Base-by-base conservation (phyloP, 768 basidiomycete genomes). In the Termitomyces sp. region DNA sequence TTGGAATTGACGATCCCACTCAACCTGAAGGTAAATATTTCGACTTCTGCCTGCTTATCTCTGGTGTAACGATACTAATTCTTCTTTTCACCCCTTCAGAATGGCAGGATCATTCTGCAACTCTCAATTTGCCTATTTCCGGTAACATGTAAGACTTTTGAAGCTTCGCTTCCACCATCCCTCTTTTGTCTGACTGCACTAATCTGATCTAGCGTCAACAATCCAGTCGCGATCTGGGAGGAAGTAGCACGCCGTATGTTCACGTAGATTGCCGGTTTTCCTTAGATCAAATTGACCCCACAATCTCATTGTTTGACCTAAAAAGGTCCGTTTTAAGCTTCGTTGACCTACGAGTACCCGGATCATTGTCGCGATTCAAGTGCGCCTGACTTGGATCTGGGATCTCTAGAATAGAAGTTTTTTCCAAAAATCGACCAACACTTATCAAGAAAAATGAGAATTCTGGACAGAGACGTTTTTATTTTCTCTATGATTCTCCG, bases 61-160 rank as follows among this genome's bases (percentile, higher is more conserved):
- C 49, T 10, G 32, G 38, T 22, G 4, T 20, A 43, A 30, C 4
- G 12, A 42, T 20, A 30, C 26, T 53, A 1, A 53, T 53, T 42
- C 12, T 26, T 18, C 12, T 26, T 16, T 20, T 42, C 36, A 26
- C 49, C 6, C 51, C 48, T 64, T 40, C 52, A 82, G 84, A 84
- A 70, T 85, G 83, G 82, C 82, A 84, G 66, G 72, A 78, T 57
- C 83, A 80, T 64, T 72, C 77, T 2, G 83, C 83, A 12, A 74
- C 77, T 62, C 69, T 82, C 50, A 81, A 78, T 61, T 69, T 85
- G 38, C 80, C 79, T 13, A 58, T 86, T 49, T 80, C 81, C 6
- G 63, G 69, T 28, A 72, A 76, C 52, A 78, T 69, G 84, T 83
- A 64, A 69, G 83, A 69, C 51, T 32, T 48, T 36, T n/a, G n/a